Evolutionary conservation across 2,329 filamentous ascomycete genomes (phyloP), one percentile per base, ranked within the genome.

Genomic region (Cercospora nicotianae): DNA sequence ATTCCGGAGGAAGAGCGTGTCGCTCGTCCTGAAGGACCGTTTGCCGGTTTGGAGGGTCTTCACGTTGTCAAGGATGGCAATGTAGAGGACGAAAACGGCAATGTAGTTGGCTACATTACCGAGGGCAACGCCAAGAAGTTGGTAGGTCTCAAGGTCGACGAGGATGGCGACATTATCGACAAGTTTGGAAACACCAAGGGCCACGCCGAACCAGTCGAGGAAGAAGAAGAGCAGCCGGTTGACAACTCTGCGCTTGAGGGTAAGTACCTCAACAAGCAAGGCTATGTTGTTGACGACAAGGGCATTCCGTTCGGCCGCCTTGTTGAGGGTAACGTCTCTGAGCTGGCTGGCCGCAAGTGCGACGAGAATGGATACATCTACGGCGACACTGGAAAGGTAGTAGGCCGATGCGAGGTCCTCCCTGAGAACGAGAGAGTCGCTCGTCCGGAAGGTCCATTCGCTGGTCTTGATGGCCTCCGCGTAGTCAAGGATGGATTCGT

Each of bases 81-180:
- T 68, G 83, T 92, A 48, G 85, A 96, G 83, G 85, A 97, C 87
- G 78, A 90, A 85, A 85, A 96, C 85, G 91, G 90, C 39, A 88
- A 91, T 70, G 84, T 91, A 26, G 91, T 95, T 59, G 92, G 92
- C 23, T 84, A 89, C 51, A 85, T 94, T 45, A 83, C 86, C 3
- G 87, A 88, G 58, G 92, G 92, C 2, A 90, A 96, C 64, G 78
- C 85, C 39, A 93, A 92, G 84, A 82, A 84, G 62, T 85, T 96
- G 0, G 87, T 89, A 42, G 92, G 92, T 16, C 90, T 91, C 58
- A 75, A 83, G 8, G 92, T 95, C 18, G 92, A 95, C 66, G 89
- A 92, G 69, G 92, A 96, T 70, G 92, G 92, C 42, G 92, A 95
- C 66, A 88, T 96, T 33, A 84, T 91, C 65, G 92, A 95, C 82